Conservation (phyloP, 441 rosid species). For the Rhodomyrtus psidioides region DNA sequence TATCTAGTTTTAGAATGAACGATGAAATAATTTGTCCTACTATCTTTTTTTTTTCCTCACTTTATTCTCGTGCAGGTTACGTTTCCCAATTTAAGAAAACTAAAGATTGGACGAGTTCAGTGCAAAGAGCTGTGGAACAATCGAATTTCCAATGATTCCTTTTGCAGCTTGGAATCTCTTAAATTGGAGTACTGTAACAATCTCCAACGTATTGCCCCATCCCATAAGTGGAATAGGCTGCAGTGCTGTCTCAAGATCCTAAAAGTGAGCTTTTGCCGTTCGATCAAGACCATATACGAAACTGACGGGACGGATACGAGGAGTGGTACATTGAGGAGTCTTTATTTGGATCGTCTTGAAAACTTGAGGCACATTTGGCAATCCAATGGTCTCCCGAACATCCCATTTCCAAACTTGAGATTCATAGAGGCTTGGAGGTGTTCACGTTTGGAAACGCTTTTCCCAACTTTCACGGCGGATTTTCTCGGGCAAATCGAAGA, state of each 20-base stretch:
- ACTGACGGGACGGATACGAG: fast-evolving
- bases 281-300: neutral
- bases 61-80: neutral
- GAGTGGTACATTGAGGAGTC: fast-evolving
- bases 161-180: neutral
- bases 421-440: neutral
- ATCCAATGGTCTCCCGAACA: fast-evolving
- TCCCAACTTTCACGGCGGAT: neutral
- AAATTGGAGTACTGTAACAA: neutral
- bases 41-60: neutral
- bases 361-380: neutral
- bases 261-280: fast-evolving
- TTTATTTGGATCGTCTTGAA: fast-evolving
- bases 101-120: fast-evolving
- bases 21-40: neutral
- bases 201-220: neutral
- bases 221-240: neutral
- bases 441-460: neutral
- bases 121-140: neutral
- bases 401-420: neutral
- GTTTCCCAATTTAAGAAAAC: neutral
- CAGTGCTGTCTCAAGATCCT: neutral
- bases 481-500: neutral
- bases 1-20: neutral
- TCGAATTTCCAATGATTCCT: neutral